Percentiles rank a stretch among this genome's conserved stretches.
Evolutionary conservation across 306 rosid genomes (phyloP).

Genomic region (Trichosanthes cucumerina): DNA sequence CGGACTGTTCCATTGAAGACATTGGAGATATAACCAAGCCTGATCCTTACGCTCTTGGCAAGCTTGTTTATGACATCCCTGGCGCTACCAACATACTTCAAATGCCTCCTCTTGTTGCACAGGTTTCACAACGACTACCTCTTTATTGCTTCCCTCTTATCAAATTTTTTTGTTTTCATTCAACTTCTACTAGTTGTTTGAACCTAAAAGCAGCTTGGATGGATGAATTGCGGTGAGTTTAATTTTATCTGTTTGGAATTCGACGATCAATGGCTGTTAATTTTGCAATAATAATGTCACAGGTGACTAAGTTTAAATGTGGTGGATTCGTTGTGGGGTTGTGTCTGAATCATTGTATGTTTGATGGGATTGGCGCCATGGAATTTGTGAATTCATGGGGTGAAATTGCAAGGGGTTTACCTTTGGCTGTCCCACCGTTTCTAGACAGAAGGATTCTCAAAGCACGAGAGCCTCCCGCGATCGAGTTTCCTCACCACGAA

Average conservation of each 20-base stretch:
- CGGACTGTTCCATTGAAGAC: conserved; percentile 39
- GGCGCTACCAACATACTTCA: conserved; percentile 60
- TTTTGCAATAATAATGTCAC: background rate
- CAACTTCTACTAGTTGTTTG: too few relatives aligned
- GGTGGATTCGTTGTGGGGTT: conserved; percentile 70
- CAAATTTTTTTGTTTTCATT: too few relatives aligned
- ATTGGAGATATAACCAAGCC: conserved; percentile 74
- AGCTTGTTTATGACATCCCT: conserved; percentile 57
- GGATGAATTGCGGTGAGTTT: too few relatives aligned
- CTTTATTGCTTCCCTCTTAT: background rate
- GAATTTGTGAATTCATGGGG: conserved; percentile 72
- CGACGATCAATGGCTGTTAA: background rate
- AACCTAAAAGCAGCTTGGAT: too few relatives aligned
- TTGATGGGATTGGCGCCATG: conserved; percentile 63
- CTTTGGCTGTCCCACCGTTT: conserved; percentile 38
- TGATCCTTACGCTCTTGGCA: conserved; percentile 46
- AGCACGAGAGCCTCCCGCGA: conserved; percentile 46
- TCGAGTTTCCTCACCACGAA: conserved; percentile 51
- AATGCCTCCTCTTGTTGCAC: conserved; percentile 68
- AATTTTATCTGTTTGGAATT: too few relatives aligned
- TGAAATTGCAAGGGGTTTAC: conserved; percentile 51
- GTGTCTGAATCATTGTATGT: conserved; percentile 49
- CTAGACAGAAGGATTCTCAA: conserved; percentile 55
- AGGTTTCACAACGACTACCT: conserved; percentile 28
- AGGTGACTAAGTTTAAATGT: conserved; percentile 75